These are phyloP conservation scores for Knoxdaviesia capensis DNA, from an alignment of 2,329 filamentous ascomycete species.

Conservation along the genomic window DNA sequence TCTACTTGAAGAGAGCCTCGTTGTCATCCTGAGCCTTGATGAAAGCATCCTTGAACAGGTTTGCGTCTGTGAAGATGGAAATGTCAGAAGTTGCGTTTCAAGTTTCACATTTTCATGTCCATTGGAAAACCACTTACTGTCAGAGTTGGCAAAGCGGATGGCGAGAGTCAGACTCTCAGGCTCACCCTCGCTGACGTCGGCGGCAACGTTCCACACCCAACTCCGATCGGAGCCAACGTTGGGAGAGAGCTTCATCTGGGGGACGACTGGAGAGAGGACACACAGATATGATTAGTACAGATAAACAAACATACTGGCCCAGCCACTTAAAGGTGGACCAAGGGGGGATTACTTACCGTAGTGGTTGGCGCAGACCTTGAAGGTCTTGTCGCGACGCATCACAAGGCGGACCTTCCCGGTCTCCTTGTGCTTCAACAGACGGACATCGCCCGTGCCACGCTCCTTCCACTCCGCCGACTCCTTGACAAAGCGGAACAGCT, in stretches of 20 bases:
- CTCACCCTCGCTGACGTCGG: constrained; percentile 95
- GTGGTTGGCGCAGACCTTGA: constrained; percentile 99
- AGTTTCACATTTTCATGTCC: neutral
- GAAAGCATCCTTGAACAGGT: constrained; percentile 93
- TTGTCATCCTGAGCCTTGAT: constrained; percentile 95
- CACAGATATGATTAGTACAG: constrained; percentile 5
- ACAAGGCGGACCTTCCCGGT: constrained; percentile 94
- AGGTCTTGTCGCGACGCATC: constrained; percentile 98
- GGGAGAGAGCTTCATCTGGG: constrained; percentile 96
- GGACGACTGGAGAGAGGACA: constrained; percentile 47
- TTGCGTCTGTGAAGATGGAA: constrained; percentile 48
- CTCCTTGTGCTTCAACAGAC: constrained; percentile 96
- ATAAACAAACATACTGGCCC: too few species aligned
- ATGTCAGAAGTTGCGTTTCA: constrained; percentile 9
- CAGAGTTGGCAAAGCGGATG: constrained; percentile 92
- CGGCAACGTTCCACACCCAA: constrained; percentile 98
- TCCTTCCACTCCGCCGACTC: constrained; percentile 96
- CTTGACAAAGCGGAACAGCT: constrained; percentile 95
- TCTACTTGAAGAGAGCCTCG: constrained; percentile 57
- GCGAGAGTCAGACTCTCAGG: constrained; percentile 89
- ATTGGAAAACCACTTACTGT: constrained; percentile 44
- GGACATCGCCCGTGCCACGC: constrained; percentile 89
- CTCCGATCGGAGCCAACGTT: constrained; percentile 96
- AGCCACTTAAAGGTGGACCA: too few species aligned
- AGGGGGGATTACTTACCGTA: constrained; percentile 48